A percentile compares a stretch with the other conserved stretches of the same genome.
Evolutionary conservation across 1,284 basidiomycete species (phyloP).

Genomic region (Xerocomus alliaceus): DNA sequence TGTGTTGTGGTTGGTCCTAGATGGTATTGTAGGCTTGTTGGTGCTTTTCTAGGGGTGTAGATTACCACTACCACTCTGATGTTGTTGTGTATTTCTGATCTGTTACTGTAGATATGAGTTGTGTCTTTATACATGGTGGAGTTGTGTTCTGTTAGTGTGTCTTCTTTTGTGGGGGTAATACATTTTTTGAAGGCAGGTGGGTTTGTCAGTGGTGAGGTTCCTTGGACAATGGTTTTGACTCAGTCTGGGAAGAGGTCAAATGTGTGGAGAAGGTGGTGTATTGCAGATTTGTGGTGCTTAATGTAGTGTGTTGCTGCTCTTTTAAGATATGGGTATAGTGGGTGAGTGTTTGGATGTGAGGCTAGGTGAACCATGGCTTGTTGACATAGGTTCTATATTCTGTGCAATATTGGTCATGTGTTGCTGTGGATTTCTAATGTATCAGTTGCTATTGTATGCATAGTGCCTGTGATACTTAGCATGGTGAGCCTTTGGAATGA

Average conservation of each 20-base stretch:
- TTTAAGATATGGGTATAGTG: background rate
- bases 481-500: background rate
- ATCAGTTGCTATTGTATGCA: constrained; percentile 7
- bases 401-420: background rate
- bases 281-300: background rate
- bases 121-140: too few species aligned
- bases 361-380: background rate
- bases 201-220: background rate
- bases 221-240: background rate
- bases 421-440: background rate
- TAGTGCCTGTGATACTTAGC: constrained; percentile 33
- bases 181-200: background rate
- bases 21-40: background rate
- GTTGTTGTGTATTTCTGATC: background rate
- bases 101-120: background rate
- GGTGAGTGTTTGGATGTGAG: background rate
- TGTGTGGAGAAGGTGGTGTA: background rate
- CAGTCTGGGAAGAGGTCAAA: background rate
- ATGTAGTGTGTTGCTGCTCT: background rate
- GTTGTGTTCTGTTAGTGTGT: background rate
- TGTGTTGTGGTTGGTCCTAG: background rate
- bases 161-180: background rate
- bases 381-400: background rate
- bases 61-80: background rate
- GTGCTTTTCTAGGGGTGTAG: background rate